These are phyloP conservation scores for Saturnispora mendoncae DNA, from an alignment of 805 yeast genomes.

Conservation along the genomic window DNA sequence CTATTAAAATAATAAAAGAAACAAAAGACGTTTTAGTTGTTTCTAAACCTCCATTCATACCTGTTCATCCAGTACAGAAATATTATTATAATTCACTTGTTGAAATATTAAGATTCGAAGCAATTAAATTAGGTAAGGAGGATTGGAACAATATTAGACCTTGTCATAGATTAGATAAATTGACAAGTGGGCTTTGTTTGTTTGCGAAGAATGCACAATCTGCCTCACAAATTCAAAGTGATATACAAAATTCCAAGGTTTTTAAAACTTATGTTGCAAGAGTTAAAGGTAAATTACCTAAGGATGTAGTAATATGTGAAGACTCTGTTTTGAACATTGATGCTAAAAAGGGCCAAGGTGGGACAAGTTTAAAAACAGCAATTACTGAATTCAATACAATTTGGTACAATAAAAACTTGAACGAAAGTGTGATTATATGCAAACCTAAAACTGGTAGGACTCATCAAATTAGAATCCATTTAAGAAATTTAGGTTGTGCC, in stretches of 20 bases:
- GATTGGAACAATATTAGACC: slow-evolving; percentile 21
- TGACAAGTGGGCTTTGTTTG: slow-evolving; percentile 44
- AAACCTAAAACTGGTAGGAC: slow-evolving; percentile 44
- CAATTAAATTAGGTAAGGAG: slow-evolving; percentile 5
- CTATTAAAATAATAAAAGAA: slow-evolving; percentile 14
- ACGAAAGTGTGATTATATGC: slow-evolving; percentile 40
- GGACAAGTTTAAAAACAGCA: slow-evolving; percentile 20
- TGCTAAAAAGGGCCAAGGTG: slow-evolving; percentile 24
- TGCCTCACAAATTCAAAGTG: slow-evolving; percentile 27
- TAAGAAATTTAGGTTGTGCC: slow-evolving; percentile 36
- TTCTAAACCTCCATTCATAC: slow-evolving; percentile 45
- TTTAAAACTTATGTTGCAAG: slow-evolving; percentile 40
- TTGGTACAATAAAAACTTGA: slow-evolving; percentile 21
- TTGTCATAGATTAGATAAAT: slow-evolving; percentile 45
- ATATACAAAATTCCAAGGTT: slow-evolving; percentile 28
- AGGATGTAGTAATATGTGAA: slow-evolving; percentile 20
- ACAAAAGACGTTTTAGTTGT: slow-evolving; percentile 32
- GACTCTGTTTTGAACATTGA: slow-evolving; percentile 33
- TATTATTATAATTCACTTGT: slow-evolving; percentile 38
- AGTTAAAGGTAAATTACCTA: slow-evolving; percentile 35
- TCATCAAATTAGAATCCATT: slow-evolving; percentile 51
- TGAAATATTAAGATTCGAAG: slow-evolving; percentile 34
- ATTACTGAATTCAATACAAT: slow-evolving; percentile 21
- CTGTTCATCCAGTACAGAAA: slow-evolving; percentile 45
- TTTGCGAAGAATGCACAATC: slow-evolving; percentile 33